Conservation (phyloP, 2,329 filamentous ascomycete genomes). For the Dryadomyces sulphureus region DNA sequence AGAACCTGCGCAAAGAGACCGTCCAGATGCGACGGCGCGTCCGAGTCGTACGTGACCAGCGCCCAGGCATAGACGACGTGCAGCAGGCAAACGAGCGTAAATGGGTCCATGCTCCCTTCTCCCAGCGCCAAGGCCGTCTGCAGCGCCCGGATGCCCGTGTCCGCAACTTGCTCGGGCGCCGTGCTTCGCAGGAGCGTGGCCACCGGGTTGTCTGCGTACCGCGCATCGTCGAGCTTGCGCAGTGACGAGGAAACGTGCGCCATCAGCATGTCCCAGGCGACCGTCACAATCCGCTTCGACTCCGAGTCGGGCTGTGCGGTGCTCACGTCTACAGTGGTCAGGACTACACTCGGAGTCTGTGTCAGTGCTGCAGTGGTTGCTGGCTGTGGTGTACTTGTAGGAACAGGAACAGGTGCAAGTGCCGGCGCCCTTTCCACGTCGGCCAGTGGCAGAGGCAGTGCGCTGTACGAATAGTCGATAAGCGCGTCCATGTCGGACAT, state of each 20-base stretch:
- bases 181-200: slow-evolving; percentile 25
- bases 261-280: slow-evolving; percentile 29
- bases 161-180: slow-evolving; percentile 22
- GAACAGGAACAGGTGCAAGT: too few species aligned
- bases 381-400: too few species aligned
- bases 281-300: slow-evolving; percentile 22
- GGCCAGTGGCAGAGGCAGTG: too few species aligned
- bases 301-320: not conserved
- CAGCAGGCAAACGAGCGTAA: slow-evolving; percentile 34
- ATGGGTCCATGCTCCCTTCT: slow-evolving; percentile 20
- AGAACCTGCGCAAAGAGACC: slow-evolving; percentile 32
- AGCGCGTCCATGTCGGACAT: too few species aligned
- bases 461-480: too few species aligned
- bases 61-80: slow-evolving; percentile 37
- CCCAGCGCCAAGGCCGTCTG: slow-evolving; percentile 23
- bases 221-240: slow-evolving; percentile 24
- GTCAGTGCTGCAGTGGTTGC: too few species aligned
- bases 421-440: too few species aligned
- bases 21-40: slow-evolving; percentile 19
- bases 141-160: slow-evolving; percentile 26
- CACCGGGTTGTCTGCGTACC: slow-evolving; percentile 22
- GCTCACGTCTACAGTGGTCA: not conserved
- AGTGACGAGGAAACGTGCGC: slow-evolving; percentile 30
- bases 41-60: slow-evolving; percentile 26
- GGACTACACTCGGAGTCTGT: too few species aligned